Base-by-base conservation (phyloP, 805 yeast species). In the Jamesozyma lodderae region DNA sequence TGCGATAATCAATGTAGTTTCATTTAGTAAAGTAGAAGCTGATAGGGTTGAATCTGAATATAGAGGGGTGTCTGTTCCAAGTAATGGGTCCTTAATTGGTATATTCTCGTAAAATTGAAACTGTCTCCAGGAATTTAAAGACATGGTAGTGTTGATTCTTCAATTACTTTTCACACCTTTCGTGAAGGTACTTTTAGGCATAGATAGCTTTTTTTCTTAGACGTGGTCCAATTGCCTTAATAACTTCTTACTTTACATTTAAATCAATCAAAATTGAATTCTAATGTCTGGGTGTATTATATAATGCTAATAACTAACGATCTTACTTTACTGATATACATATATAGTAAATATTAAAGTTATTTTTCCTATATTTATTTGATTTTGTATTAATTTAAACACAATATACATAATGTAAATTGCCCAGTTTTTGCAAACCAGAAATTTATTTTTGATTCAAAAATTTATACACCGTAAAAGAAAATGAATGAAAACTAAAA, bases 11-110 rank as follows among this genome's bases (percentile, higher is more conserved):
- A 87, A 57, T 36, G 68, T 68, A 9, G 27, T 25, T 16, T 72
- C 67, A 2, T 68, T 65, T 2, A 81, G 66, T 2, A 86, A 66
- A 29, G 79, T 68, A 4, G 81, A 70, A 1, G 86, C 76, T 4
- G 82, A 68, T 27, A 87, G 57, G 10, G 77, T 66, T 1, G 88
- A 77, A 52, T 87, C 95, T 1, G 96, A 84, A 58, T 81, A 88
- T 19, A 88, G 64, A 0, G 83, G 81, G 4, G 69, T 64, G 4
- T 67, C 68, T 0, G 80, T 66, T 6, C 79, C 79, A 40, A 73
- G 69, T 42, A 73, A 66, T 4, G 97, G 97, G 54, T 92, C 98
- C 43, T 78, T 64, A 15, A 92, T 81, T 5, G 96, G 96, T 0
- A 78, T 70, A 26, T 75, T 70, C 37, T 86, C 95, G 57, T 82